These are phyloP conservation scores for Agastache rugosa DNA, from an alignment of 257 asterid genomes.

Conservation along the genomic window DNA sequence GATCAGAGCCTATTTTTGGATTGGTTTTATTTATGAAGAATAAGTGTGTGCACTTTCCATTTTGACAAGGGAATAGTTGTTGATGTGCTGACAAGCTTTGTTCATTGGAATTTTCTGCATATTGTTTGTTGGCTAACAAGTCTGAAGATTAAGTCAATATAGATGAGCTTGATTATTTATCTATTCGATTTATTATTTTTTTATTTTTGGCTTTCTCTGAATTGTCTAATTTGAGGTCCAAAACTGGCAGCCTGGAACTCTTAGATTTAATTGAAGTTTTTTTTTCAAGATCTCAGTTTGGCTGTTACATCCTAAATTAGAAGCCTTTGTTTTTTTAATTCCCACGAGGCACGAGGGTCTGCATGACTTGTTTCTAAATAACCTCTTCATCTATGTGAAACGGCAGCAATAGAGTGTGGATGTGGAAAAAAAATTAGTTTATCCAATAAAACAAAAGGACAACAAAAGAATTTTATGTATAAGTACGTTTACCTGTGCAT, in stretches of 20 bases:
- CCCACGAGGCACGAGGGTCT: background rate
- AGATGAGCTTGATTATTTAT: slow-evolving; percentile 22
- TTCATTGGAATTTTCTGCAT: slow-evolving; percentile 24
- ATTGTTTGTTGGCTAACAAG: slow-evolving; percentile 19
- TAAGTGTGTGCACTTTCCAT: slow-evolving; percentile 15
- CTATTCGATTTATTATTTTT: background rate
- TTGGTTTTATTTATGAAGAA: slow-evolving; percentile 15
- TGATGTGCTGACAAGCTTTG: slow-evolving; percentile 33
- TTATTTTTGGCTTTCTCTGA: slow-evolving; percentile 17
- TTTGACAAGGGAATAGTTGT: slow-evolving; percentile 25
- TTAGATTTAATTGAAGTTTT: slow-evolving; percentile 1
- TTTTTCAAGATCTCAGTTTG: slow-evolving; percentile 20
- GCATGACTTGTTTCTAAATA: slow-evolving; percentile 20
- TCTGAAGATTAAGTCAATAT: slow-evolving; percentile 28
- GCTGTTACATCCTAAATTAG: slow-evolving; percentile 9
- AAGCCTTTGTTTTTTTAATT: background rate
- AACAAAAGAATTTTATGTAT: background rate
- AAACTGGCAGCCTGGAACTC: slow-evolving; percentile 9
- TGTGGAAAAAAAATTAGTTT: slow-evolving; percentile 1
- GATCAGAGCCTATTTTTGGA: slow-evolving; percentile 11
- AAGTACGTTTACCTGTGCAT: background rate
- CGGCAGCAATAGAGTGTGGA: slow-evolving; percentile 22
- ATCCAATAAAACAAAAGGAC: background rate
- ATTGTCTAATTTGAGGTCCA: slow-evolving; percentile 23
- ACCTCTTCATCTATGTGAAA: slow-evolving; percentile 37